Base-by-base conservation (phyloP, 1,284 basidiomycete species). In the Neotropicomus parvogracilis region DNA sequence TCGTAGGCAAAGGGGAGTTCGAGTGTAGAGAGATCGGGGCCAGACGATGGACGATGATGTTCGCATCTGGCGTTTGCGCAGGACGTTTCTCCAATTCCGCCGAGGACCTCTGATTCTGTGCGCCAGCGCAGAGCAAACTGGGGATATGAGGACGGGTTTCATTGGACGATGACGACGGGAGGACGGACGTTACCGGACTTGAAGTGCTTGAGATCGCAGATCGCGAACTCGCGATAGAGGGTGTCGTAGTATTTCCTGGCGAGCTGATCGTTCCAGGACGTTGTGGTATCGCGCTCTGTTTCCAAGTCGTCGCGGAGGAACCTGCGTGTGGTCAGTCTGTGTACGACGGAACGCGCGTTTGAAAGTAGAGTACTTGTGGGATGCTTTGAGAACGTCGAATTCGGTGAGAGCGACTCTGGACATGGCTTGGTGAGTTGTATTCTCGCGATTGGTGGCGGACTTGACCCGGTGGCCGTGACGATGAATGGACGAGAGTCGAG, bases 121-220 rank as follows among this genome's bases (percentile, higher is more conserved):
- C 93, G 77, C 93, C 94, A 97, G 5, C 94, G 83, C 5, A 97
- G 73, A 0, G 92, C 83, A 63, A 97, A 85, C 83, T 92, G 53
- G 37, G 29, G 40, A 36, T 13, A 37, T 32, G 4, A 6, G 14
- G 29, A 14, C 36, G 11, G 20, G 32, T 43, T 20, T 43, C 27
- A 24, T 21, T n/a, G 7, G 10, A 43, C 17, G 33, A 42, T 16
- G 34, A 44, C 10, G 41, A 46, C 40, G 10, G 20, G 11, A 32
- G 9, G 40, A 59, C 74, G 42, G 40, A 91, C 89, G 51, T 87
- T 85, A n/a, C 91, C 89, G 0, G 87, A 85, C 70, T 93, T 95
- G 75, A 88, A 95, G 64, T 95, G 93, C 69, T 95, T 95, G 54
- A 97, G 71, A 69, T 97, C 91, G 63, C 93, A 91, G 38, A 97